Evolutionary conservation across 371 early-diverging fungal species (phyloP), one percentile per base, ranked within the genome.

Genomic region (Mucor piriformis): DNA sequence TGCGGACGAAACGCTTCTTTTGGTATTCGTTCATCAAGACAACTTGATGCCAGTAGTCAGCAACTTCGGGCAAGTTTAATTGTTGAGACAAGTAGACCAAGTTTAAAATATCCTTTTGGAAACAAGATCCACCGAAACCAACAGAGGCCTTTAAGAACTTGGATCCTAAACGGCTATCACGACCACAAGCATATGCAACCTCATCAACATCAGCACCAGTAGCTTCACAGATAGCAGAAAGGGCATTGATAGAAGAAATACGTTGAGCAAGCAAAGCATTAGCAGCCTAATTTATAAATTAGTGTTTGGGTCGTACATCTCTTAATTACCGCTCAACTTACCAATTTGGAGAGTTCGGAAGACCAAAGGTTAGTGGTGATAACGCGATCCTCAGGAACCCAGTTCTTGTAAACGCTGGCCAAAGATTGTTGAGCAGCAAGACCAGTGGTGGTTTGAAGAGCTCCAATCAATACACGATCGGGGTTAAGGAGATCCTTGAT

Each of bases 251-350:
- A 65, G 89, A 89, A 21, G 95, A 95, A 68, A 97, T 92, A 75
- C 97, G 92, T 81, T 97, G 97, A 10, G 97, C 97, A 54, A 97
- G 84, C 66, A 97, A 79, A 33, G 97, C 97, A 80, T 97, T 97
- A 38, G 96, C 92, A 32, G 96, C 93, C 91, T 90, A 70, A 43
- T 57, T 44, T 23, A 35, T 13, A 27, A 16, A 48, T 24, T 21
- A 18, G n/a, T 23, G n/a, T 12, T 44, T 6, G 23, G 15, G 21
- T 38, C 40, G 20, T 21, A 16, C 33, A 27, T 61, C 18, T 10
- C 18, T 25, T 27, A 13, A 25, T 32, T 56, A n/a, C n/a, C n/a
- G n/a, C n/a, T n/a, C n/a, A 23, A 76, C 82, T 69, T 73, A 88
- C 91, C 71, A 95, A 82, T 80, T 95, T 95, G 64, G 93, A 87